Conservation (phyloP, 1,284 basidiomycete species). For the Macrocybe sp. region DNA sequence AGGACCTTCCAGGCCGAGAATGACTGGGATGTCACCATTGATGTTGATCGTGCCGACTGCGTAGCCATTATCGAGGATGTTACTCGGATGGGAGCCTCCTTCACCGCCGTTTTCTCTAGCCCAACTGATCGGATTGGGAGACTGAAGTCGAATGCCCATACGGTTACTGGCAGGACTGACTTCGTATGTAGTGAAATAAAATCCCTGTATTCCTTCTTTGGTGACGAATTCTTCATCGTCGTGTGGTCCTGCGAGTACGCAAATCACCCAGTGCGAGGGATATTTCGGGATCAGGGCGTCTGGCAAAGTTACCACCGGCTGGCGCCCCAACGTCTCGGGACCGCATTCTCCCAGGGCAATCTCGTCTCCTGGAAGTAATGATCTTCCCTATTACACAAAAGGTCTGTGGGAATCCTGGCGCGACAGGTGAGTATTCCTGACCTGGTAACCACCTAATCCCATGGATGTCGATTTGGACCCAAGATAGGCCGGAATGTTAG, state of each 20-base stretch:
- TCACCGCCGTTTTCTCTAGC: conserved; percentile 59
- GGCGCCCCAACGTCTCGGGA: conserved; percentile 11
- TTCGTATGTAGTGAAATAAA: conserved; percentile 47
- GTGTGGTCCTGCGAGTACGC: conserved; percentile 60
- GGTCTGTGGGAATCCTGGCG: background rate
- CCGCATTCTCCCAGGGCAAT: conserved; percentile 31
- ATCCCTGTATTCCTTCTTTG: conserved; percentile 36
- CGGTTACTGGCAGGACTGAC: conserved; percentile 57
- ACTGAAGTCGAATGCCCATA: conserved; percentile 51
- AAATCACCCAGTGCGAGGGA: conserved; percentile 44
- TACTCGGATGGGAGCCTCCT: conserved; percentile 69
- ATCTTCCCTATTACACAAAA: conserved; percentile 40
- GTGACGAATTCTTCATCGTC: conserved; percentile 57
- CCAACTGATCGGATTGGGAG: conserved; percentile 48
- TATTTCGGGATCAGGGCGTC: conserved; percentile 39
- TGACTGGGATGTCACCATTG: conserved; percentile 72
- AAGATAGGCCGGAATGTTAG: conserved; percentile 51
- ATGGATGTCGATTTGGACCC: conserved; percentile 61
- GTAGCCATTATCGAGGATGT: conserved; percentile 69
- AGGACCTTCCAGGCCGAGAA: conserved; percentile 58
- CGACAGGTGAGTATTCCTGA: conserved; percentile 12
- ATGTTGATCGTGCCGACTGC: conserved; percentile 55
- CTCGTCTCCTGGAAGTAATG: conserved; percentile 43
- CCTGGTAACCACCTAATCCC: conserved; percentile 59
- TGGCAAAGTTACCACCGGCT: conserved; percentile 6